Percentiles rank a stretch among this genome's conserved stretches.
phyloP scores from a whole-genome alignment of 345 rosid species.

The Corchorus capsularis region DNA sequence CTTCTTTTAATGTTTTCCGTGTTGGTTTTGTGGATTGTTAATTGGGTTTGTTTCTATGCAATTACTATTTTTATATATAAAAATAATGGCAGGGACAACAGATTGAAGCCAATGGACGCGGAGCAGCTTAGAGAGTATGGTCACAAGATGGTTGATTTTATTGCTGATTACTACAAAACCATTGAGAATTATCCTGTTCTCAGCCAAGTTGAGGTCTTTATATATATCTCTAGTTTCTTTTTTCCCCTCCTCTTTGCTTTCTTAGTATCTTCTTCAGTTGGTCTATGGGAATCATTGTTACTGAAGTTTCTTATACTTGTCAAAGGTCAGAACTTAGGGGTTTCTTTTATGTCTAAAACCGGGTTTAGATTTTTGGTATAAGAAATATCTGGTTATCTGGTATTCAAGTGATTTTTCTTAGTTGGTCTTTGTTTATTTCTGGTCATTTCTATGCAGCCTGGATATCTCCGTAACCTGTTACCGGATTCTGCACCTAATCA shows the following conservation, averaged over 20 bases:
- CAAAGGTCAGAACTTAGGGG: background rate
- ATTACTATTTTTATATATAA: constrained; percentile 12
- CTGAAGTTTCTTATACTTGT: background rate
- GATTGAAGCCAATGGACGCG: constrained; percentile 65
- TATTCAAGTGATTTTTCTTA: constrained; percentile 3
- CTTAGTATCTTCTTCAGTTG: background rate
- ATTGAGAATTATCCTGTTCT: constrained; percentile 84
- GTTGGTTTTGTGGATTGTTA: background rate
- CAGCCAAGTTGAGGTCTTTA: constrained; percentile 77
- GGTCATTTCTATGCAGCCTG: constrained; percentile 62
- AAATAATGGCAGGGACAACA: constrained; percentile 29
- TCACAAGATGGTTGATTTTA: constrained; percentile 88
- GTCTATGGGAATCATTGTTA: background rate
- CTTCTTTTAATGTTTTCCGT: background rate
- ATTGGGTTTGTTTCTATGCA: background rate
- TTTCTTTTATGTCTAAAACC: background rate
- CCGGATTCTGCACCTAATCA: constrained; percentile 78
- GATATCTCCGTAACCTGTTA: constrained; percentile 67
- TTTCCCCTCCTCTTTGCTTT: background rate
- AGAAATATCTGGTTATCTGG: background rate
- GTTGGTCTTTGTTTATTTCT: background rate
- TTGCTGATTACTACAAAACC: constrained; percentile 85
- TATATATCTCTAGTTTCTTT: background rate
- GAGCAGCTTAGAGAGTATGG: constrained; percentile 75
- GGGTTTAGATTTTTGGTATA: background rate